These are phyloP conservation scores for Hanseniaspora thailandica DNA, from an alignment of 805 yeast genomes.

Conservation along the genomic window DNA sequence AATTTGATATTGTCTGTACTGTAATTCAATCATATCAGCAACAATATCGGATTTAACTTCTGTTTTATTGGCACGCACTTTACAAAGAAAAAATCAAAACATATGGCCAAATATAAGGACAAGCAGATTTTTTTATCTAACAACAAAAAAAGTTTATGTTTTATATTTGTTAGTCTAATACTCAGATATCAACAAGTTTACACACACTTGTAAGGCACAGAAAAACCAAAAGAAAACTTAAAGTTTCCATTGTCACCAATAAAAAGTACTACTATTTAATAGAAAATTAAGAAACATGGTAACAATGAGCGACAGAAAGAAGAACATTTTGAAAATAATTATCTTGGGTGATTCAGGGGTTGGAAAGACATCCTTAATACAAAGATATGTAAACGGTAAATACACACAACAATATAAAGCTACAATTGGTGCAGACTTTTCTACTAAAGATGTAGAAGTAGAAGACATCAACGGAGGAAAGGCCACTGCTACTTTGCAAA, in stretches of 20 bases:
- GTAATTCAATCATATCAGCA: too few species aligned
- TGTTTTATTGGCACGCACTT: too few species aligned
- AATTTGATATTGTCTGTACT: too few species aligned
- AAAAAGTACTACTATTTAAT: too few species aligned
- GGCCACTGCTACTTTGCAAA: slow-evolving; percentile 43
- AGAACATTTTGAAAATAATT: slow-evolving; percentile 71
- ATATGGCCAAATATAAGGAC: background rate
- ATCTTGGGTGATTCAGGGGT: slow-evolving; percentile 96
- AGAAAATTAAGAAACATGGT: background rate
- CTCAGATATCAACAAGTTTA: too few species aligned
- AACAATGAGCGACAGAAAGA: slow-evolving; percentile 37
- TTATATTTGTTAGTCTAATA: background rate
- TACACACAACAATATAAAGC: slow-evolving; percentile 94
- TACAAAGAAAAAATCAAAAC: background rate
- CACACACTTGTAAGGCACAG: background rate
- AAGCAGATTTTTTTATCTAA: too few species aligned
- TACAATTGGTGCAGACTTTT: slow-evolving; percentile 93
- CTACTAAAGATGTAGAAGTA: slow-evolving; percentile 76
- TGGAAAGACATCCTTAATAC: slow-evolving; percentile 94
- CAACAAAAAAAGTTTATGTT: background rate
- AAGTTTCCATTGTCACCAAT: too few species aligned
- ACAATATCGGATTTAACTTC: too few species aligned
- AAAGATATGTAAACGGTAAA: slow-evolving; percentile 89
- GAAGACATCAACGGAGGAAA: slow-evolving; percentile 45
- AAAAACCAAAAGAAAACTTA: too few species aligned